Conservation (phyloP, 768 basidiomycete genomes). For the Psilocybe cyanescens region DNA sequence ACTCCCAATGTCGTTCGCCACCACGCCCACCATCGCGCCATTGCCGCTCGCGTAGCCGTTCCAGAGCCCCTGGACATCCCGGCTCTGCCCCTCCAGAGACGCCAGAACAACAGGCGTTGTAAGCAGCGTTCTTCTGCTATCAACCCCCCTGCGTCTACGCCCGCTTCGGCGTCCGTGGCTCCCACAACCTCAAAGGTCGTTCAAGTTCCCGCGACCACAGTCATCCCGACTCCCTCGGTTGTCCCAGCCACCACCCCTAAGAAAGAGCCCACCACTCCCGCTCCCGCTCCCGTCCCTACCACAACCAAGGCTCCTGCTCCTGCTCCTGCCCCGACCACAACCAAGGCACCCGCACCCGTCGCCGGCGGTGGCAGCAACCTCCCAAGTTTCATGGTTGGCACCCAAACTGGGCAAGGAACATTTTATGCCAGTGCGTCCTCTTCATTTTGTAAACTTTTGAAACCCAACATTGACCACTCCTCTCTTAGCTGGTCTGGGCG, state of each 20-base stretch:
- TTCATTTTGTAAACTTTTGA: conserved; percentile 2
- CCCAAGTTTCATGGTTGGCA: conserved; percentile 51
- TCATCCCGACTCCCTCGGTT: conserved; percentile 13
- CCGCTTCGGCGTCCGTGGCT: conserved; percentile 9
- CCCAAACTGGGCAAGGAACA: conserved; percentile 58
- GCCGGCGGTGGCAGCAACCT: conserved; percentile 20
- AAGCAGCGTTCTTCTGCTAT: conserved; percentile 30
- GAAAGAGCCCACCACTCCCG: conserved; percentile 21
- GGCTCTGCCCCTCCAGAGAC: conserved; percentile 27
- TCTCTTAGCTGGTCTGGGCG: conserved; percentile 57
- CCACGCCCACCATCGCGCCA: conserved; percentile 41
- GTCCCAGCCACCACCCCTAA: conserved; percentile 10
- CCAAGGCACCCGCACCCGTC: conserved; percentile 21
- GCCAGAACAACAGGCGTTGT: conserved; percentile 38
- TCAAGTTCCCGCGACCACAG: conserved; percentile 20
- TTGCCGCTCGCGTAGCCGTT: conserved; percentile 47
- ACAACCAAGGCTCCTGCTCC: conserved; percentile 7
- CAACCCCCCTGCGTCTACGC: conserved; percentile 7
- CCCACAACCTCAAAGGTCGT: conserved; percentile 12
- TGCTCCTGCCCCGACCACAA: conserved; percentile 17
- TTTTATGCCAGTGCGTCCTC: conserved; percentile 49
- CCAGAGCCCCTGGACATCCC: conserved; percentile 31
- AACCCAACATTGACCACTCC: conserved; percentile 3
- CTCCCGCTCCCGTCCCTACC: conserved; percentile 22
- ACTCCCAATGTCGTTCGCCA: conserved; percentile 43